Percentiles rank a stretch among this genome's conserved stretches.
phyloP scores from a whole-genome alignment of 805 yeast species.

The Schwanniomyces occidentalis region DNA sequence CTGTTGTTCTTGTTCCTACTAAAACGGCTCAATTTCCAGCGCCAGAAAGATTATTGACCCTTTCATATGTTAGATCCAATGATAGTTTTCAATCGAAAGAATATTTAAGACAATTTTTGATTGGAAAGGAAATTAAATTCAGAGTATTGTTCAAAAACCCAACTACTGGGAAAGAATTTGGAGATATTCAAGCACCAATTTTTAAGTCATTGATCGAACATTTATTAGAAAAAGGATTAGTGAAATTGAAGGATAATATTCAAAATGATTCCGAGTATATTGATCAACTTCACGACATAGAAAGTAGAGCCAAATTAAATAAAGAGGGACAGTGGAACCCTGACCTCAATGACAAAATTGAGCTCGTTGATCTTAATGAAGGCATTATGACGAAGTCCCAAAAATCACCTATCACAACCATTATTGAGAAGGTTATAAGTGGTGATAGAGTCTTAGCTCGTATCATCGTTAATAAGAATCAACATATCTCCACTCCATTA shows the following conservation, averaged over 20 bases:
- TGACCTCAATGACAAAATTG: conserved; percentile 12
- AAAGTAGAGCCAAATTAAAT: conserved; percentile 52
- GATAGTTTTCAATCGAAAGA: conserved; percentile 66
- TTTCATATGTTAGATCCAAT: conserved; percentile 62
- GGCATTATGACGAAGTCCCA: conserved; percentile 35
- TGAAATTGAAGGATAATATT: conserved; percentile 58
- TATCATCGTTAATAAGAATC: conserved; percentile 44
- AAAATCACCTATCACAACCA: conserved; percentile 47
- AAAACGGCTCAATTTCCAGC: conserved; percentile 40
- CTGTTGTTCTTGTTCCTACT: conserved; percentile 59
- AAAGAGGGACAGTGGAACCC: conserved; percentile 58
- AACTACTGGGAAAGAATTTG: conserved; percentile 60
- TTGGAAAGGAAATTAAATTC: conserved; percentile 66
- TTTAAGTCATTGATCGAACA: conserved; percentile 60
- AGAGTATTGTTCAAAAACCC: conserved; percentile 55
- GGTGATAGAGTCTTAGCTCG: conserved; percentile 79
- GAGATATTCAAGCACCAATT: conserved; percentile 66
- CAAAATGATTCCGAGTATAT: conserved; percentile 39
- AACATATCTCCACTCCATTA: conserved; percentile 60
- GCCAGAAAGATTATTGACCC: conserved; percentile 62
- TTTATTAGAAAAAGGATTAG: conserved; percentile 58
- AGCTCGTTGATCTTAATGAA: conserved; percentile 27
- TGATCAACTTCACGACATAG: conserved; percentile 37
- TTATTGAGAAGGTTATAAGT: conserved; percentile 73
- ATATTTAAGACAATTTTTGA: conserved; percentile 55